These are phyloP conservation scores for Ceratobasidium theobromae DNA, from an alignment of 1,284 basidiomycete species.

Conservation along the genomic window DNA sequence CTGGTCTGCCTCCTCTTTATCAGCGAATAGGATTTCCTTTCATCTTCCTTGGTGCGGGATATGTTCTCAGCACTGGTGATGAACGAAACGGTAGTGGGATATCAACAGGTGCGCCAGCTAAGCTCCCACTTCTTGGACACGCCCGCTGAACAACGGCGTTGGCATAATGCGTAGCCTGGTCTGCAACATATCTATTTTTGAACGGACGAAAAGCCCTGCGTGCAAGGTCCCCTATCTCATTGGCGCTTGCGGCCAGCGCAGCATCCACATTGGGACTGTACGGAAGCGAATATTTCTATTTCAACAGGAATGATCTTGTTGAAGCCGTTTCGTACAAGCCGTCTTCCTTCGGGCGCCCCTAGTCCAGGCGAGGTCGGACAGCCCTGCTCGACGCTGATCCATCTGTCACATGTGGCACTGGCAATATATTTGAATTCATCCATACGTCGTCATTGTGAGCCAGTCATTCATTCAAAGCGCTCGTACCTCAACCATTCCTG, in stretches of 20 bases:
- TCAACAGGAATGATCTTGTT: conserved; percentile 29
- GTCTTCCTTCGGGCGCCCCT: too few species aligned
- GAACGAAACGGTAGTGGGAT: conserved; percentile 51
- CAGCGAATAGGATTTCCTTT: conserved; percentile 49
- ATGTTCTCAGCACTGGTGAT: conserved; percentile 49
- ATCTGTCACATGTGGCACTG: too few species aligned
- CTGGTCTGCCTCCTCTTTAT: conserved; percentile 30
- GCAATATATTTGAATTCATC: too few species aligned
- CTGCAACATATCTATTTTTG: conserved; percentile 51
- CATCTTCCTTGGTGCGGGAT: conserved; percentile 51
- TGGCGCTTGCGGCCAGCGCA: conserved; percentile 45
- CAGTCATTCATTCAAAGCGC: too few species aligned
- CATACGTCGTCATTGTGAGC: too few species aligned
- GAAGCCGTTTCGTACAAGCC: conserved; percentile 6
- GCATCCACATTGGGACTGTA: conserved; percentile 46
- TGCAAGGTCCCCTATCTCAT: conserved; percentile 44
- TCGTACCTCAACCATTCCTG: too few species aligned
- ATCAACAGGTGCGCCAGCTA: conserved; percentile 44
- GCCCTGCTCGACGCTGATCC: too few species aligned
- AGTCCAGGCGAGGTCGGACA: too few species aligned
- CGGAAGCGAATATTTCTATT: conserved; percentile 48
- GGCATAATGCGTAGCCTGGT: conserved; percentile 46
- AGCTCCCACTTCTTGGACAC: not conserved
- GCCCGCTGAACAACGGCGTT: not conserved
- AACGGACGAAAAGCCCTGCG: conserved; percentile 45